Evolutionary conservation across 2,329 filamentous ascomycete species (phyloP).

Genomic region (Ascochyta fabae): DNA sequence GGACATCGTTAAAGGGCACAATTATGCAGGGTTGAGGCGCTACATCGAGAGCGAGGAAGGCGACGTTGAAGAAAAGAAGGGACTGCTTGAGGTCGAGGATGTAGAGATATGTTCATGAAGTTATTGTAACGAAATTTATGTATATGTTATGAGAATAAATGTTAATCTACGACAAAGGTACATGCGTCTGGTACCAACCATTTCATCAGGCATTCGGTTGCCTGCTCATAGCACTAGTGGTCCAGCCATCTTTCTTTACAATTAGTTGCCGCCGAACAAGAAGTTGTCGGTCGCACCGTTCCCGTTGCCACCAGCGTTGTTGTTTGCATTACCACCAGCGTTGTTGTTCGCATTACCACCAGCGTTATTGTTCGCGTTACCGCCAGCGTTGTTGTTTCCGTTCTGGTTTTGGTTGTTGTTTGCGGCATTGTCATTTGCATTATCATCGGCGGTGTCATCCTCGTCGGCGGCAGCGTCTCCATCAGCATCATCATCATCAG

Average conservation of each 20-base stretch:
- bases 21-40: constrained; percentile 45
- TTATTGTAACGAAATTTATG: background rate
- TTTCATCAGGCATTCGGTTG: background rate
- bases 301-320: background rate
- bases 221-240: background rate
- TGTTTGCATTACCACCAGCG: background rate
- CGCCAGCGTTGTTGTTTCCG: background rate
- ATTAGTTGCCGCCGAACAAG: constrained; percentile 5
- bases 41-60: constrained; percentile 16
- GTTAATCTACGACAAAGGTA: background rate
- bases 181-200: background rate
- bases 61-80: constrained; percentile 2
- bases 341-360: background rate
- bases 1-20: constrained; percentile 46
- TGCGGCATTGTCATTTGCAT: background rate
- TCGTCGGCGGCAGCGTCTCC: too few species aligned
- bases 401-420: background rate
- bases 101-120: background rate
- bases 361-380: background rate
- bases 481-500: background rate
- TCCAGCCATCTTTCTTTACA: background rate
- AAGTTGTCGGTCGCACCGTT: background rate
- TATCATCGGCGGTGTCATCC: background rate
- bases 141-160: background rate
- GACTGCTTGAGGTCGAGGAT: constrained; percentile 2